Percentiles rank a stretch among this genome's conserved stretches.
These are phyloP conservation scores for Paramecium pentaurelia DNA, from an alignment of 73 alveolate species.

Conservation along the genomic window DNA sequence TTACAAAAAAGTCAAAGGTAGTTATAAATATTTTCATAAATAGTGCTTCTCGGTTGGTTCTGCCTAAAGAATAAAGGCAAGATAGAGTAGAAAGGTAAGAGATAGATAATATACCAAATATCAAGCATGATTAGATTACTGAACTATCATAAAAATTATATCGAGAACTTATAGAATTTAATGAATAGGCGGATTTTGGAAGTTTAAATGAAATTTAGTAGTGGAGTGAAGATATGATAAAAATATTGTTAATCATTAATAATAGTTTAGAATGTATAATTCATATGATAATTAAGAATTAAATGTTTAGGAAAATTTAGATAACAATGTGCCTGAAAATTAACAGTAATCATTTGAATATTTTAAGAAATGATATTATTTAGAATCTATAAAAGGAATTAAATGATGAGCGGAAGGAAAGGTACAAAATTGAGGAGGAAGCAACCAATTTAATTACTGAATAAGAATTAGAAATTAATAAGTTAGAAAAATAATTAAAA, in stretches of 20 bases:
- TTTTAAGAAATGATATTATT: not conserved
- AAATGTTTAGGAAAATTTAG: not conserved
- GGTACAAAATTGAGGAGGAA: constrained; percentile 29
- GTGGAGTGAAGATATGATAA: not conserved
- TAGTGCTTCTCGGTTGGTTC: not conserved
- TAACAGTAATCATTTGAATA: not conserved
- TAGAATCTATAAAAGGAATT: constrained; percentile 4
- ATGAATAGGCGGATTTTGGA: not conserved
- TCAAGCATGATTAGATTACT: not conserved
- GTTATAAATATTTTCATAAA: not conserved
- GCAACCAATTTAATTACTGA: constrained; percentile 26
- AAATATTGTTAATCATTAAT: not conserved
- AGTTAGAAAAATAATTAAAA: not conserved
- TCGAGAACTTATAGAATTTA: not conserved
- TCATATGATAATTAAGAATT: not conserved
- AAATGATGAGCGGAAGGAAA: constrained; percentile 2
- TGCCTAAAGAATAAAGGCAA: not conserved
- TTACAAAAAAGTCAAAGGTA: constrained; percentile 27
- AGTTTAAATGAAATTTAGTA: not conserved
- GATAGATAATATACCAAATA: not conserved
- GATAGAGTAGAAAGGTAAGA: not conserved
- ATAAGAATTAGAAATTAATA: constrained; percentile 20
- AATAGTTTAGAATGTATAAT: constrained; percentile 24
- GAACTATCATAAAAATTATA: not conserved
- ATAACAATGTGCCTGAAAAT: not conserved